phyloP scores from a whole-genome alignment of 441 rosid genomes.

The Adansonia rubrostipa region DNA sequence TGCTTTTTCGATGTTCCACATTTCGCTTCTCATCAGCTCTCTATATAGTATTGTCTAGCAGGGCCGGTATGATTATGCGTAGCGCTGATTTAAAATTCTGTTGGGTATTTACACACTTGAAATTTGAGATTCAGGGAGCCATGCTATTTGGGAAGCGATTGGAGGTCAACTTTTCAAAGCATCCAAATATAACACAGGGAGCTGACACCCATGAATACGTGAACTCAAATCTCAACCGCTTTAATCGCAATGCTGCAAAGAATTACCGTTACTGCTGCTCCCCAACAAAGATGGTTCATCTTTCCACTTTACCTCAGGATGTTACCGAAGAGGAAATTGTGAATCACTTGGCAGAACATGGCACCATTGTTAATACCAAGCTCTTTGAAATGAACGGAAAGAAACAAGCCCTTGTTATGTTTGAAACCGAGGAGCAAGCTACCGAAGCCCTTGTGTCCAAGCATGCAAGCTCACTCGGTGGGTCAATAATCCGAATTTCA shows the following conservation, averaged over 20 bases:
- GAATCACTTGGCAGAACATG: slow-evolving; percentile 81
- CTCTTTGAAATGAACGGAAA: slow-evolving; percentile 96
- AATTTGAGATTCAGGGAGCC: slow-evolving; percentile 64
- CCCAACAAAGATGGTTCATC: slow-evolving; percentile 93
- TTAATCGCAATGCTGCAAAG: slow-evolving; percentile 96
- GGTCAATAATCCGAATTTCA: slow-evolving; percentile 86
- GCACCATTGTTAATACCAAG: slow-evolving; percentile 67
- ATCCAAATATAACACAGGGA: slow-evolving; percentile 85
- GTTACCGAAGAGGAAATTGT: slow-evolving; percentile 80
- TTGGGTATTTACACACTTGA: neutral
- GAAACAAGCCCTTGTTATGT: slow-evolving; percentile 87
- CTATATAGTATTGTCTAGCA: no score
- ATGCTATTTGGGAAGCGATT: slow-evolving; percentile 85
- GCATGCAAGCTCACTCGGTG: slow-evolving; percentile 82
- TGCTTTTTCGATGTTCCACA: neutral
- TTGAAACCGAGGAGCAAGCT: slow-evolving; percentile 91
- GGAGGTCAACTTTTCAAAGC: slow-evolving; percentile 96
- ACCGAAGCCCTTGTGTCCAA: slow-evolving; percentile 92
- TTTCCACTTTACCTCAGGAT: slow-evolving; percentile 92
- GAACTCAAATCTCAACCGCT: slow-evolving; percentile 92
- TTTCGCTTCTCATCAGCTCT: neutral
- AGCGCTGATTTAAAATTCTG: no score
- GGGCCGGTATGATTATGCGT: no score
- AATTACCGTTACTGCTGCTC: slow-evolving; percentile 98
- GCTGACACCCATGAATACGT: slow-evolving; percentile 81